A percentile compares a stretch with the other conserved stretches of the same genome.
Conservation (phyloP, 148 eudicot genomes). For the Limonium bicolor region DNA sequence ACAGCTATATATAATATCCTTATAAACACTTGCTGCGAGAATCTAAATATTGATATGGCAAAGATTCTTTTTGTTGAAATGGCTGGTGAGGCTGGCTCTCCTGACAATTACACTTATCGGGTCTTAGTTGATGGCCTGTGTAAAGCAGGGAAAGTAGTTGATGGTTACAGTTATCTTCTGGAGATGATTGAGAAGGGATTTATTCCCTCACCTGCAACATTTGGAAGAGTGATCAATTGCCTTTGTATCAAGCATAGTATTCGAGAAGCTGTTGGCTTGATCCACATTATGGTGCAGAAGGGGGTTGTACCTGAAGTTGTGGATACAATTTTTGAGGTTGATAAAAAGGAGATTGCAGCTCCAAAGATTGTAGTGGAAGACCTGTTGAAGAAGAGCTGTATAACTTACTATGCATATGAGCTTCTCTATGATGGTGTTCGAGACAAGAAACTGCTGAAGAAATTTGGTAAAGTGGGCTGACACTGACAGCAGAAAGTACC, state of each 20-base stretch:
- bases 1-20: conserved; percentile 70
- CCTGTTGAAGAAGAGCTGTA: conserved; percentile 69
- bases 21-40: conserved; percentile 57
- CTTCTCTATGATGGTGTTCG: conserved; percentile 72
- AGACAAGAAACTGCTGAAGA: conserved; percentile 51
- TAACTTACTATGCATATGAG: conserved; percentile 80
- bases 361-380: conserved; percentile 92
- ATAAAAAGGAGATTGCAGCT: conserved; percentile 80
- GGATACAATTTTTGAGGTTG: conserved; percentile 50
- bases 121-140: conserved; percentile 85
- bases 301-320: conserved; percentile 79
- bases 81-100: conserved; percentile 35
- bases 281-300: conserved; percentile 61
- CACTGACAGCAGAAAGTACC: no score
- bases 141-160: conserved; percentile 48
- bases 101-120: conserved; percentile 62
- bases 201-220: conserved; percentile 47
- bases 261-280: conserved; percentile 54
- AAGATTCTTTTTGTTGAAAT: conserved; percentile 49
- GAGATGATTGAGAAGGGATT: conserved; percentile 42
- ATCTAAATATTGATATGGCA: conserved; percentile 50
- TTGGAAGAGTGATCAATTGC: conserved; percentile 84
- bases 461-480: background rate
- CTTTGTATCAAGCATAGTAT: conserved; percentile 62
- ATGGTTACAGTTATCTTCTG: conserved; percentile 49